Evolutionary conservation across 352 stramenopile species (phyloP).

Genomic region (Blastocystis sp.): DNA sequence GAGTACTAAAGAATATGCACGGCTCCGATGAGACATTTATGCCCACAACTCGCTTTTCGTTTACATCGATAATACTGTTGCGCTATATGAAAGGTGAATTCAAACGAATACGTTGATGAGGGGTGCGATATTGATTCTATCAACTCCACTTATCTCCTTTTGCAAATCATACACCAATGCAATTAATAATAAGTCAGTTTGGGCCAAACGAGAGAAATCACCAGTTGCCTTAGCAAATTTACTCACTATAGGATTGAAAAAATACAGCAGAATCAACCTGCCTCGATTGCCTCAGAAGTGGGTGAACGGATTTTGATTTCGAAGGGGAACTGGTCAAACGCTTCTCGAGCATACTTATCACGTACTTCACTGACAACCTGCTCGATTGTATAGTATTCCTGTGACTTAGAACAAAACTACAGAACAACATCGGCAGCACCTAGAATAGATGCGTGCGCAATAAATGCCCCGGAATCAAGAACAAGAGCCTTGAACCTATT

Average conservation of each 20-base stretch:
- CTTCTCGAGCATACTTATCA: conserved; percentile 21
- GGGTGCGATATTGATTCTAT: conserved; percentile 31
- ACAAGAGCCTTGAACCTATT: conserved; percentile 38
- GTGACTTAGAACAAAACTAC: background rate
- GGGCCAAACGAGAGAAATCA: conserved; percentile 46
- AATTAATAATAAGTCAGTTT: conserved; percentile 48
- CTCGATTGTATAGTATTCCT: conserved; percentile 54
- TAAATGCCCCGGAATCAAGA: conserved; percentile 45
- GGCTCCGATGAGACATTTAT: conserved; percentile 15
- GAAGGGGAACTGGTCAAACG: conserved; percentile 45
- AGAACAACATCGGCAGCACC: background rate
- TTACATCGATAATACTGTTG: conserved; percentile 30
- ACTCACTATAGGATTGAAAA: background rate
- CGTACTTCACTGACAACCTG: conserved; percentile 44
- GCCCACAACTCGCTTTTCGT: conserved; percentile 44
- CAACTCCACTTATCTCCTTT: conserved; percentile 47
- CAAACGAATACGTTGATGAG: background rate
- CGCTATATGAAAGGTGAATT: background rate
- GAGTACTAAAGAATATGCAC: conserved; percentile 34
- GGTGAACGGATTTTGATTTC: conserved; percentile 49
- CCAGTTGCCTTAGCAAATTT: conserved; percentile 41
- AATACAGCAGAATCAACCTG: background rate
- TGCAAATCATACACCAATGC: conserved; percentile 51
- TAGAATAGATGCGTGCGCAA: conserved; percentile 1
- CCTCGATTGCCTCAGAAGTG: conserved; percentile 27